A percentile compares a stretch with the other conserved stretches of the same genome.
Conservation (phyloP, 2,329 filamentous ascomycete genomes). For the Didymella pomorum region DNA sequence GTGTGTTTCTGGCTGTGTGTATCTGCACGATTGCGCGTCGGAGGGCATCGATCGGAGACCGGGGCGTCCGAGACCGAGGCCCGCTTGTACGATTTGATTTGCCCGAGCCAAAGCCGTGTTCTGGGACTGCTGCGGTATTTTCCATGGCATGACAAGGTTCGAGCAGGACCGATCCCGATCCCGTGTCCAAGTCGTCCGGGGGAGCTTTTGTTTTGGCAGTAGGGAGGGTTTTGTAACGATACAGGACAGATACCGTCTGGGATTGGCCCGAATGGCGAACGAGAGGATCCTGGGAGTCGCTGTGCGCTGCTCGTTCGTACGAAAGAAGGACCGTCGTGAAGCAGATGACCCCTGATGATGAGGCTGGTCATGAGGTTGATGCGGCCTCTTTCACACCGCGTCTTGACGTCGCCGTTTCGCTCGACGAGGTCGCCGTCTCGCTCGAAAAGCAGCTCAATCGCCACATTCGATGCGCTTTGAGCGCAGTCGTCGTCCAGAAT, state of each 20-base stretch:
- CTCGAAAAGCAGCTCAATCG: conserved; percentile 1
- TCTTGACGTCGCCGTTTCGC: neutral
- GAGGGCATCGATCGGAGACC: conserved; percentile 1
- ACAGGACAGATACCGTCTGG: conserved; percentile 1
- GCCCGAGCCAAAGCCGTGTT: conserved; percentile 19
- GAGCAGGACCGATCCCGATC: conserved; percentile 12
- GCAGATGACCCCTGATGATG: conserved; percentile 10
- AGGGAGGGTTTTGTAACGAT: conserved; percentile 20
- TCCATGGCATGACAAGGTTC: conserved; percentile 7
- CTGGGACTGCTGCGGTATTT: conserved; percentile 13
- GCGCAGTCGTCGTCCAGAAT: neutral
- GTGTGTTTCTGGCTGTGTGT: neutral
- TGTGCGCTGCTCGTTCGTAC: conserved; percentile 1
- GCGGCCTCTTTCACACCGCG: neutral
- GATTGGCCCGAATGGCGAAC: conserved; percentile 1
- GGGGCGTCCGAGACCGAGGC: conserved; percentile 14
- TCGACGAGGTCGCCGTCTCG: neutral
- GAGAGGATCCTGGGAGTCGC: conserved; percentile 10
- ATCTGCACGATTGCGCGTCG: neutral
- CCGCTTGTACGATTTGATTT: conserved; percentile 6
- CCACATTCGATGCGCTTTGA: neutral
- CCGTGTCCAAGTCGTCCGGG: conserved; percentile 5
- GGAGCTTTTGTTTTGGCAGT: neutral
- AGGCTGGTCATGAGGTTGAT: neutral
- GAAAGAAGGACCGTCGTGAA: conserved; percentile 10